Percentiles rank a stretch among this genome's conserved stretches.
These are phyloP conservation scores for Penstemon eatonii DNA, from an alignment of 257 asterid species.

Conservation along the genomic window DNA sequence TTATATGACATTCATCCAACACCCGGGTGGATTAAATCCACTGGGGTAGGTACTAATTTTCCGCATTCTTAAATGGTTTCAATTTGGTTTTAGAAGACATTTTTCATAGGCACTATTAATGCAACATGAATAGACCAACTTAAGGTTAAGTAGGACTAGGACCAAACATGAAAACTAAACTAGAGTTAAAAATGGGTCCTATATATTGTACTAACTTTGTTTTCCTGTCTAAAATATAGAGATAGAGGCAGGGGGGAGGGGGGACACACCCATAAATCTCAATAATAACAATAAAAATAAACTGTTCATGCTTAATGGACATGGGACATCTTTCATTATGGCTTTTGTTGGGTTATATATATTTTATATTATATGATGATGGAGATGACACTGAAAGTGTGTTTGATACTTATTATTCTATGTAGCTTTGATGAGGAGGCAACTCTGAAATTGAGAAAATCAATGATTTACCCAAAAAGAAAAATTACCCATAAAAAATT, in stretches of 20 bases:
- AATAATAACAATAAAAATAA: constrained; percentile 30
- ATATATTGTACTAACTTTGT: constrained; percentile 23
- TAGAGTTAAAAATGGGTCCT: constrained; percentile 33
- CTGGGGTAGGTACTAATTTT: too few relatives aligned
- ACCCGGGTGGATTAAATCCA: too few relatives aligned
- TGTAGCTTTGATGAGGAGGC: too few relatives aligned
- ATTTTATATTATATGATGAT: background rate
- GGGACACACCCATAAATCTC: constrained; percentile 36
- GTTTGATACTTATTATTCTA: too few relatives aligned
- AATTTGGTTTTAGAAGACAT: too few relatives aligned
- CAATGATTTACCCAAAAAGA: too few relatives aligned
- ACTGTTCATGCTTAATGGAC: constrained; percentile 32
- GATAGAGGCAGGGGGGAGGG: constrained; percentile 16
- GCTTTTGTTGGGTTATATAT: background rate
- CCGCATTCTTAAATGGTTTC: too few relatives aligned
- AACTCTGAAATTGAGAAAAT: too few relatives aligned
- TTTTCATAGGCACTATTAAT: too few relatives aligned
- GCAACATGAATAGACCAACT: background rate
- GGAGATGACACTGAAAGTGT: background rate
- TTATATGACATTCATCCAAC: too few relatives aligned
- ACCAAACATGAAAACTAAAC: constrained; percentile 27
- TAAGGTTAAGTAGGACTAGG: constrained; percentile 9
- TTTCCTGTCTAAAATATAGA: constrained; percentile 1
- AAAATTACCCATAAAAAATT: background rate
- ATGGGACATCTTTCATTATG: constrained; percentile 12